Percentiles rank a stretch among this genome's conserved stretches.
These are phyloP conservation scores for Coniochaeta sp. DNA, from an alignment of 2,329 filamentous ascomycete genomes.

Conservation along the genomic window DNA sequence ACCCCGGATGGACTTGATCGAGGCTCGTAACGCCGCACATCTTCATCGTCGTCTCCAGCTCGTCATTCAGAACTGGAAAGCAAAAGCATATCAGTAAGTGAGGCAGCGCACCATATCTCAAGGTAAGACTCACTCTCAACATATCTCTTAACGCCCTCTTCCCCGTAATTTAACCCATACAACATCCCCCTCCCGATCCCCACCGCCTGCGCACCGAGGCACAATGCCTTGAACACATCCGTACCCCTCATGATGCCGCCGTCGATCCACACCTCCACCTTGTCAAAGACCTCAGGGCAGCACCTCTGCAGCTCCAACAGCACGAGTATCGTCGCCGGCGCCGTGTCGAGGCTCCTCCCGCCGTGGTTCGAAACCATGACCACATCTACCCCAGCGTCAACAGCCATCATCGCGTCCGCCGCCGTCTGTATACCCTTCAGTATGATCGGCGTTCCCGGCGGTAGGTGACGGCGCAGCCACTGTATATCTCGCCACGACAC, in stretches of 20 bases:
- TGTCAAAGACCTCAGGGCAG: slow-evolving; percentile 51
- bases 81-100: background rate
- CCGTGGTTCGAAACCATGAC: slow-evolving; percentile 68
- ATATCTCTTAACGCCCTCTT: slow-evolving; percentile 45
- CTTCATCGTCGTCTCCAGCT: slow-evolving; percentile 59
- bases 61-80: slow-evolving; percentile 42
- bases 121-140: slow-evolving; percentile 37
- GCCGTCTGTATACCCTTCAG: slow-evolving; percentile 66
- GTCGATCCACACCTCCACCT: slow-evolving; percentile 56
- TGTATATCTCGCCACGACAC: slow-evolving; percentile 56
- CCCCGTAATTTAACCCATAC: slow-evolving; percentile 54
- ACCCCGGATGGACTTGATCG: slow-evolving; percentile 51
- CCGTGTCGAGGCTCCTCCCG: slow-evolving; percentile 45
- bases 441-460: slow-evolving; percentile 45
- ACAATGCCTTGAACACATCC: slow-evolving; percentile 60
- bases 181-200: slow-evolving; percentile 55
- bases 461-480: slow-evolving; percentile 54
- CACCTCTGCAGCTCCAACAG: slow-evolving; percentile 56
- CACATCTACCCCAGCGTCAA: slow-evolving; percentile 54
- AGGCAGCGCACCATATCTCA: background rate
- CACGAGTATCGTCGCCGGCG: slow-evolving; percentile 47
- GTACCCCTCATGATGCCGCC: slow-evolving; percentile 58
- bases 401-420: slow-evolving; percentile 52
- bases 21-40: slow-evolving; percentile 56
- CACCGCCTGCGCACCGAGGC: slow-evolving; percentile 55